These are phyloP conservation scores for Ceratocystis cacaofunesta DNA, from an alignment of 2,329 filamentous ascomycete genomes.

Conservation along the genomic window DNA sequence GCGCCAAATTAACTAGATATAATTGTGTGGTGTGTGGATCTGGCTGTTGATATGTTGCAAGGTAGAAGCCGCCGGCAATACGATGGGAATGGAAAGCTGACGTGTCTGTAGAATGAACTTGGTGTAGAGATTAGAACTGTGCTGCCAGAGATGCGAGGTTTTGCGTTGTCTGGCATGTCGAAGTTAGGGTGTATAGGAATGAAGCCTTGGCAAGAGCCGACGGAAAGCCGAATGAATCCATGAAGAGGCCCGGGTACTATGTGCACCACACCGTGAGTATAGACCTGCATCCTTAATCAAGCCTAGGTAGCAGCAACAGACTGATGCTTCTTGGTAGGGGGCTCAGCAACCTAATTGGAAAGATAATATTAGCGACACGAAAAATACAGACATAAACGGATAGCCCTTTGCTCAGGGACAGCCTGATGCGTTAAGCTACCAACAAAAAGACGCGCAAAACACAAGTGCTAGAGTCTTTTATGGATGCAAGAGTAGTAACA, in stretches of 20 bases:
- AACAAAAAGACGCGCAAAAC: neutral
- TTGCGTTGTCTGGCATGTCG: no score
- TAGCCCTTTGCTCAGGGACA: neutral
- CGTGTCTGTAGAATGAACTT: neutral
- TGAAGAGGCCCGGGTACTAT: neutral
- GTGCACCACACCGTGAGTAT: neutral
- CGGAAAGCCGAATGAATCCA: no score
- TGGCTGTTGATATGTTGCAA: neutral
- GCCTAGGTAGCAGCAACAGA: conserved; percentile 2
- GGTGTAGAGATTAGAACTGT: neutral
- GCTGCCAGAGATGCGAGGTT: neutral
- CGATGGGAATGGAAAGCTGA: neutral
- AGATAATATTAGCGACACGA: neutral
- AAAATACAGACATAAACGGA: no score
- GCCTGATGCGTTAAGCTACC: neutral
- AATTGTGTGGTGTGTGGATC: neutral
- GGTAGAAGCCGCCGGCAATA: neutral
- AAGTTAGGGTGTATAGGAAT: no score
- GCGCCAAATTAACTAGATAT: neutral
- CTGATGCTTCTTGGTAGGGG: neutral
- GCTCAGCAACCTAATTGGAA: neutral
- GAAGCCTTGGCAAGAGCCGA: no score
- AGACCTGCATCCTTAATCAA: neutral
- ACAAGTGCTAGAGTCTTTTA: no score
- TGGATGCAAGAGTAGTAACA: neutral